phyloP scores from a whole-genome alignment of 176 grass and related monocot genomes.

The Calamus simplicifolius region DNA sequence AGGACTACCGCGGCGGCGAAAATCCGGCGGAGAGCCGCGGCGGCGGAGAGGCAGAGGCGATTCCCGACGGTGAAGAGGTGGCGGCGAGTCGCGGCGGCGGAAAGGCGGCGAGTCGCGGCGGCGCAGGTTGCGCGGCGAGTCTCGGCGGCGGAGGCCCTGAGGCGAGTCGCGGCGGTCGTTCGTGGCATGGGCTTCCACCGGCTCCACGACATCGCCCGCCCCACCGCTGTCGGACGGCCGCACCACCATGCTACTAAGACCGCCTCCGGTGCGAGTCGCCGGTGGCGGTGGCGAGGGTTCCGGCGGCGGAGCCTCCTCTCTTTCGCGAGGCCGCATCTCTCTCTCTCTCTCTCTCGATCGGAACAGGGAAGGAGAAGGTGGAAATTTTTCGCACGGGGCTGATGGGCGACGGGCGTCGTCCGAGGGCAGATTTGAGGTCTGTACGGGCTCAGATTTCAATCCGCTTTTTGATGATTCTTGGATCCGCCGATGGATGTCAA shows the following conservation, averaged over 20 bases:
- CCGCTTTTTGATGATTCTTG: no score
- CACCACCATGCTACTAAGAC: conserved; percentile 43
- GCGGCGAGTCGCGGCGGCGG: conserved; percentile 15
- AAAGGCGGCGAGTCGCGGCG: conserved; percentile 26
- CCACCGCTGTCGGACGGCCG: conserved; percentile 18
- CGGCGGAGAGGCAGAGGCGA: conserved; percentile 21
- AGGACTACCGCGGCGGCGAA: conserved; percentile 36
- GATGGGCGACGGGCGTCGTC: no score
- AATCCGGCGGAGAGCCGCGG: not conserved
- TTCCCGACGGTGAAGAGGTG: conserved; percentile 16
- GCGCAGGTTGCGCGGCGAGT: conserved; percentile 13
- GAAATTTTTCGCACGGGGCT: no score
- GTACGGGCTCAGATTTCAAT: no score
- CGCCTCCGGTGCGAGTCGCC: conserved; percentile 10
- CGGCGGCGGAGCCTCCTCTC: conserved; percentile 25
- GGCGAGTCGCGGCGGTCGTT: conserved; percentile 20
- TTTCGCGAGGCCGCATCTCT: conserved; percentile 44
- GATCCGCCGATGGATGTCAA: no score
- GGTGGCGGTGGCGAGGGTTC: conserved; percentile 6
- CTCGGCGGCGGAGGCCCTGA: conserved; percentile 15
- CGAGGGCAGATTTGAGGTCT: no score
- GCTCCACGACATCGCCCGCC: conserved; percentile 8
- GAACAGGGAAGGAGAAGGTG: no score
- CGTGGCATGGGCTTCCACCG: not conserved
- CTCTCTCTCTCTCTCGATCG: no score